These are phyloP conservation scores for Aspergillus chevalieri DNA, from an alignment of 2,329 filamentous ascomycete genomes.

Conservation along the genomic window DNA sequence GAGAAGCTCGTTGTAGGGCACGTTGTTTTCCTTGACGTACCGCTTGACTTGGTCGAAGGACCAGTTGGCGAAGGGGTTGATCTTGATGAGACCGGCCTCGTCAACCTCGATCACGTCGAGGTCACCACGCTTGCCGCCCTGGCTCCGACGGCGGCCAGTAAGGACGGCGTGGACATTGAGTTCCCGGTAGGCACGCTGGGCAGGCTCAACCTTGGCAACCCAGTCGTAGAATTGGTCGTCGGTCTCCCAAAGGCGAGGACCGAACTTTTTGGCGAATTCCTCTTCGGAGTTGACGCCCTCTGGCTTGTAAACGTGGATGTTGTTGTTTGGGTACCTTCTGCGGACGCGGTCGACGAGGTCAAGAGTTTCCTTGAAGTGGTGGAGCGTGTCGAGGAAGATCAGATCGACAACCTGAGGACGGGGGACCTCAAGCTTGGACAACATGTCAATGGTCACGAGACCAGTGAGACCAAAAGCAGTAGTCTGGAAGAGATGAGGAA, in stretches of 20 bases:
- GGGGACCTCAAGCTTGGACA: slow-evolving; percentile 45
- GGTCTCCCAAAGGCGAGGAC: slow-evolving; percentile 74
- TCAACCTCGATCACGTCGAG: slow-evolving; percentile 91
- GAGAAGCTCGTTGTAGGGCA: slow-evolving; percentile 89
- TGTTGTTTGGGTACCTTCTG: slow-evolving; percentile 68
- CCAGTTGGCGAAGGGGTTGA: slow-evolving; percentile 97
- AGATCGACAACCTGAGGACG: slow-evolving; percentile 46
- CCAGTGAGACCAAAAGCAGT: slow-evolving; percentile 78
- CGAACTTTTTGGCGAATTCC: slow-evolving; percentile 78
- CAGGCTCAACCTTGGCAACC: slow-evolving; percentile 94
- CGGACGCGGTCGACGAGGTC: slow-evolving; percentile 68
- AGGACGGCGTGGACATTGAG: slow-evolving; percentile 84
- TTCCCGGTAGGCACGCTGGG: slow-evolving; percentile 81
- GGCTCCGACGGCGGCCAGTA: slow-evolving; percentile 83
- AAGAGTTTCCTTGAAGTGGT: slow-evolving; percentile 75
- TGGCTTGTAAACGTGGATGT: slow-evolving; percentile 85
- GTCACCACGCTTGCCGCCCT: slow-evolving; percentile 85
- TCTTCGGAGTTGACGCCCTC: slow-evolving; percentile 63
- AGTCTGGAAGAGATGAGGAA: slow-evolving; percentile 83
- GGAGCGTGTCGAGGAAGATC: slow-evolving; percentile 75
- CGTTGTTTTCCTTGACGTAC: slow-evolving; percentile 78
- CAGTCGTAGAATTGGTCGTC: slow-evolving; percentile 92
- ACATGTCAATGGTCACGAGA: slow-evolving; percentile 71
- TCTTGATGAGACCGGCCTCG: slow-evolving; percentile 86
- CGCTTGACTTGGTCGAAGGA: slow-evolving; percentile 79